Percentiles rank a stretch among this genome's conserved stretches.
phyloP scores from a whole-genome alignment of 805 yeast species.

The Yarrowia sp. region DNA sequence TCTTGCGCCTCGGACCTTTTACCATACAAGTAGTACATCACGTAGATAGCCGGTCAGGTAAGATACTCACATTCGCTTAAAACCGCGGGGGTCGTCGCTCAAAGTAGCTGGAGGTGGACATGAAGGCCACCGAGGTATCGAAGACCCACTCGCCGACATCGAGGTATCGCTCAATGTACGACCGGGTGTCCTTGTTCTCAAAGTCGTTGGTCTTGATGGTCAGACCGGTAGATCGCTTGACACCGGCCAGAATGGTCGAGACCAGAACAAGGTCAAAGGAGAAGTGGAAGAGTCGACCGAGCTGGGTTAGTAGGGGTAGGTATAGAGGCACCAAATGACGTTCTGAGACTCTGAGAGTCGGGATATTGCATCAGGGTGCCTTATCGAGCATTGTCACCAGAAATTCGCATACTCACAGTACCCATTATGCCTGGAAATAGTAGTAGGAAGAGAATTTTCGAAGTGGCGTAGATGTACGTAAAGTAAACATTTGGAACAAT shows the following conservation, averaged over 20 bases:
- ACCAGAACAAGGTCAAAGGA: conserved; percentile 78
- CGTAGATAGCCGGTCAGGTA: neutral
- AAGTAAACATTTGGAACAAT: conserved; percentile 32
- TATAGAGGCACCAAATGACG: neutral
- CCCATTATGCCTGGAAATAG: conserved; percentile 38
- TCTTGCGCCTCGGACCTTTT: conserved; percentile 38
- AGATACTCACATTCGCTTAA: conserved; percentile 28
- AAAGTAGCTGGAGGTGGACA: conserved; percentile 78
- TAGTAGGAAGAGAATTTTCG: conserved; percentile 30
- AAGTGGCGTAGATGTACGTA: conserved; percentile 35
- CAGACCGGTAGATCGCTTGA: conserved; percentile 82
- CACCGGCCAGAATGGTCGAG: conserved; percentile 84
- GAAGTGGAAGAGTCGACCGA: conserved; percentile 73
- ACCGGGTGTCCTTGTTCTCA: conserved; percentile 56
- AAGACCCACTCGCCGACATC: conserved; percentile 84
- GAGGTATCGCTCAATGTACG: conserved; percentile 65
- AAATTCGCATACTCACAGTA: conserved; percentile 19
- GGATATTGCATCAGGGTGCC: neutral
- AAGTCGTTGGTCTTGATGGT: conserved; percentile 60
- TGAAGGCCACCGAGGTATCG: conserved; percentile 72
- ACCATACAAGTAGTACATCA: conserved; percentile 28
- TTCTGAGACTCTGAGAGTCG: no score
- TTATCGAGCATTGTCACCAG: neutral
- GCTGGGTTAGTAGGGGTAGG: conserved; percentile 48
- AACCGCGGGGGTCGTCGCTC: conserved; percentile 48